Evolutionary conservation across 1,284 basidiomycete species (phyloP).

Genomic region (Flammula alnicola): DNA sequence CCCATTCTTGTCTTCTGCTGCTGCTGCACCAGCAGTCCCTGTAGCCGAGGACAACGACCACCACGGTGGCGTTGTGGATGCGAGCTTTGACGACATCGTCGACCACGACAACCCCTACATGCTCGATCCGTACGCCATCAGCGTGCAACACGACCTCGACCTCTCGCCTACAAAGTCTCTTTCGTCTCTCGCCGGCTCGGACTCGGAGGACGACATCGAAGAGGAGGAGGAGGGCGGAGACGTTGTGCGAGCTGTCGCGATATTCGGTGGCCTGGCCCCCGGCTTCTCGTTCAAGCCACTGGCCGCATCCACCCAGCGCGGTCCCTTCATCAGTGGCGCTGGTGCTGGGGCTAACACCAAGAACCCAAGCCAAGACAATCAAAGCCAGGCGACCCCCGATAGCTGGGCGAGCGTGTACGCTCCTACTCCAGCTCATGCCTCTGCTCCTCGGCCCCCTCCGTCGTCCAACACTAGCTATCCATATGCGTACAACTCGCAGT

Average conservation of each 20-base stretch:
- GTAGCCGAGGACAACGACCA: no score
- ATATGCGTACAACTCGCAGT: slow-evolving; percentile 26
- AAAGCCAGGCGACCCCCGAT: slow-evolving; percentile 9
- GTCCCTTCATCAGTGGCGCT: slow-evolving; percentile 7
- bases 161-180: slow-evolving; percentile 22
- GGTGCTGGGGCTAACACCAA: not conserved
- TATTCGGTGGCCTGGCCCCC: not conserved
- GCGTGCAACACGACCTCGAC: slow-evolving; percentile 7
- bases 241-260: not conserved
- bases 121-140: slow-evolving; percentile 16
- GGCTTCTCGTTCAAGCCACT: slow-evolving; percentile 22
- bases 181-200: slow-evolving; percentile 22
- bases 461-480: slow-evolving; percentile 2
- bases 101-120: slow-evolving; percentile 19
- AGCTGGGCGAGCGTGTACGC: slow-evolving; percentile 30
- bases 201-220: slow-evolving; percentile 18
- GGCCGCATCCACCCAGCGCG: slow-evolving; percentile 26
- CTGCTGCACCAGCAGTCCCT: no score
- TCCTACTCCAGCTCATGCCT: not conserved
- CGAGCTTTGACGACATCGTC: not conserved
- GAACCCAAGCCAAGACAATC: not conserved
- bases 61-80: no score
- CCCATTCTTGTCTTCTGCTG: no score
- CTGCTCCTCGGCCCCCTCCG: not conserved
- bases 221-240: slow-evolving; percentile 3